A percentile compares a stretch with the other conserved stretches of the same genome.
Evolutionary conservation across 2,329 filamentous ascomycete genomes (phyloP).

Genomic region (Pestalotiopsis fici): DNA sequence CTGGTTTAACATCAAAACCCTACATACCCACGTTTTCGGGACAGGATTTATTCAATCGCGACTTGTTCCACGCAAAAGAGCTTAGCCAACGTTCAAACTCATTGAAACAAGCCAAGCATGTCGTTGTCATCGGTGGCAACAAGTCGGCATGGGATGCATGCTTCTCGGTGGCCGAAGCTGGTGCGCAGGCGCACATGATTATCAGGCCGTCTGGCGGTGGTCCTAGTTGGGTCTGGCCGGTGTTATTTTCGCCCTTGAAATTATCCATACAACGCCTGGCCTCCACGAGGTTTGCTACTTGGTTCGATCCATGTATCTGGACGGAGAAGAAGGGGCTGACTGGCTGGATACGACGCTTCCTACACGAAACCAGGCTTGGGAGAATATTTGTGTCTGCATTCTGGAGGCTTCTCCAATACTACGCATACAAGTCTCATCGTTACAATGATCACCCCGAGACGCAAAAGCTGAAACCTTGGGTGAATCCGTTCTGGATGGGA

Average conservation of each 20-base stretch:
- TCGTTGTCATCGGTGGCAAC: constrained; percentile 17
- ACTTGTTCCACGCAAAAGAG: constrained; percentile 18
- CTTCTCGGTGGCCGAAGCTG: constrained; percentile 10
- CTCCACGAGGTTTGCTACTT: constrained; percentile 12
- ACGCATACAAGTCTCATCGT: constrained; percentile 2
- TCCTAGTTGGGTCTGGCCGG: constrained; percentile 15
- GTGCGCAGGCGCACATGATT: constrained; percentile 19
- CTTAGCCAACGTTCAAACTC: constrained; percentile 8
- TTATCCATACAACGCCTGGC: constrained; percentile 12
- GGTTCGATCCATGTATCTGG: constrained; percentile 13
- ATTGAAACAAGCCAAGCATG: constrained; percentile 4
- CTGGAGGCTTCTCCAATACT: constrained; percentile 11
- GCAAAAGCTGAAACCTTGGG: constrained; percentile 12
- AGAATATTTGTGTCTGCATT: constrained; percentile 1
- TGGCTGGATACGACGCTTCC: not conserved
- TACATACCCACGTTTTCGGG: constrained; percentile 11
- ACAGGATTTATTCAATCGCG: constrained; percentile 12
- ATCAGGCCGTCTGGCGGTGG: constrained; percentile 16
- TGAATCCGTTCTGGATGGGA: constrained; percentile 15
- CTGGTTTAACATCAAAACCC: constrained; percentile 16
- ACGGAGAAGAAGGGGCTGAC: not conserved
- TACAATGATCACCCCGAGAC: not conserved
- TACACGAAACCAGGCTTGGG: constrained; percentile 9
- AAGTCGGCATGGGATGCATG: constrained; percentile 20
- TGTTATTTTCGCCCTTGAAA: not conserved